Conservation (phyloP, 176 grass and related monocot genomes). For the Cenchrus purpureus region DNA sequence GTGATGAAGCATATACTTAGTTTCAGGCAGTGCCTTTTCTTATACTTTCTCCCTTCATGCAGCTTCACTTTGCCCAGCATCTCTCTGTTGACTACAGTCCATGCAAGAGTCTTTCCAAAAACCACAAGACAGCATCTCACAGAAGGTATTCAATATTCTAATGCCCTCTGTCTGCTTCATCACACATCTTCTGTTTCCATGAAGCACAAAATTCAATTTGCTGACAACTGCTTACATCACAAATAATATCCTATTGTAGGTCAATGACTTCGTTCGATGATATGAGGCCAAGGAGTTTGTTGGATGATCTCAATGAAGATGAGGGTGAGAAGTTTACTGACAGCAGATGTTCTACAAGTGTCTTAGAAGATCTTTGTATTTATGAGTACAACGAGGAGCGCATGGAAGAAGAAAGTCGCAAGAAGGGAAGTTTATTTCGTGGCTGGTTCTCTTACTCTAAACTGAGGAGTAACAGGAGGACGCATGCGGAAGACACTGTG, state of each 20-base stretch:
- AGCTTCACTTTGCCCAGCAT: slow-evolving; percentile 87
- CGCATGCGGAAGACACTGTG: slow-evolving; percentile 32
- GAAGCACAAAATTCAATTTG: not conserved
- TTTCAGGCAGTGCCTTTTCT: slow-evolving; percentile 8
- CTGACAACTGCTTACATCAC: slow-evolving; percentile 11
- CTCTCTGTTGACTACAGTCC: slow-evolving; percentile 60
- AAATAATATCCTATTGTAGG: slow-evolving; percentile 36
- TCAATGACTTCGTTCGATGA: slow-evolving; percentile 55
- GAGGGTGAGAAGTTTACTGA: slow-evolving; percentile 26
- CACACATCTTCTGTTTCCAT: not conserved
- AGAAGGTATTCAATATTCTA: slow-evolving; percentile 53
- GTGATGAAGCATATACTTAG: not conserved
- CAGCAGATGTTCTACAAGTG: slow-evolving; percentile 52
- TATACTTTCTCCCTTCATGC: slow-evolving; percentile 33
- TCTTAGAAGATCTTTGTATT: slow-evolving; percentile 32
- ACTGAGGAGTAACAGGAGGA: slow-evolving; percentile 52
- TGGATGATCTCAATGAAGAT: slow-evolving; percentile 50
- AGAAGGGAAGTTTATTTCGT: slow-evolving; percentile 44
- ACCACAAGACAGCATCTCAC: slow-evolving; percentile 33
- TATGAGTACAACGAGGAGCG: slow-evolving; percentile 22
- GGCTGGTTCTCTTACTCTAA: slow-evolving; percentile 67
- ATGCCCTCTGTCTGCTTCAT: not conserved
- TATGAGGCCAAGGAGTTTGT: slow-evolving; percentile 37
- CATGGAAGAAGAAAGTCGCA: slow-evolving; percentile 27
- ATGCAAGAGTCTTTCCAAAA: slow-evolving; percentile 47